A percentile compares a stretch with the other conserved stretches of the same genome.
Evolutionary conservation across 176 grass and related monocot species (phyloP).

Genomic region (Oryza brachyantha): DNA sequence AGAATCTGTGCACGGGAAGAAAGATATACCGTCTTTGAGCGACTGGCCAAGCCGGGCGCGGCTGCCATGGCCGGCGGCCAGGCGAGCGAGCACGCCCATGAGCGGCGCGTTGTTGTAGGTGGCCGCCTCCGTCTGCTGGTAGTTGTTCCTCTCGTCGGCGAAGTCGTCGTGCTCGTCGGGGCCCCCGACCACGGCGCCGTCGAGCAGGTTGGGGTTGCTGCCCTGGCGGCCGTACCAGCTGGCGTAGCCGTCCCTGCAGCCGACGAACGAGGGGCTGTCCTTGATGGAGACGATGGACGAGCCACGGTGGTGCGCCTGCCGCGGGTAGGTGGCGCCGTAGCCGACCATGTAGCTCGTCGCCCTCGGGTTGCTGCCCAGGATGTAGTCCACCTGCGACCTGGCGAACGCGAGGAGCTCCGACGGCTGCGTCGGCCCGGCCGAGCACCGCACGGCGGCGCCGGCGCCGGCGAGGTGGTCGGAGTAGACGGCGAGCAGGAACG

Average conservation of each 20-base stretch:
- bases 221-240: slow-evolving; percentile 57
- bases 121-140: slow-evolving; percentile 77
- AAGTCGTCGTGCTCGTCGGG: slow-evolving; percentile 75
- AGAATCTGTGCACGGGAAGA: background rate
- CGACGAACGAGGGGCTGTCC: slow-evolving; percentile 42
- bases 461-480: slow-evolving; percentile 60
- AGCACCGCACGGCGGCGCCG: slow-evolving; percentile 10
- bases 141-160: slow-evolving; percentile 80
- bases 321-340: slow-evolving; percentile 59
- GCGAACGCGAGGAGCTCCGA: slow-evolving; percentile 61
- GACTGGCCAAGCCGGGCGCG: slow-evolving; percentile 32
- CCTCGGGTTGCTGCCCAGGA: slow-evolving; percentile 76
- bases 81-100: slow-evolving; percentile 66
- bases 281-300: slow-evolving; percentile 74
- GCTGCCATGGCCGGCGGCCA: slow-evolving; percentile 43
- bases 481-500: slow-evolving; percentile 74
- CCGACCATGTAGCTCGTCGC: slow-evolving; percentile 94
- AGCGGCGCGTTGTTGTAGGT: slow-evolving; percentile 95
- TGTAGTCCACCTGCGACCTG: slow-evolving; percentile 84
- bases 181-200: slow-evolving; percentile 75
- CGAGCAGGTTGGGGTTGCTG: slow-evolving; percentile 78
- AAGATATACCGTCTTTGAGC: slow-evolving; percentile 28
- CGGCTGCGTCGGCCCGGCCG: slow-evolving; percentile 17
- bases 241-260: slow-evolving; percentile 63
- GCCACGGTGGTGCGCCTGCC: slow-evolving; percentile 79